Evolutionary conservation across 2,329 filamentous ascomycete genomes (phyloP), one percentile per base, ranked within the genome.

Genomic region (Phialophora expanda): DNA sequence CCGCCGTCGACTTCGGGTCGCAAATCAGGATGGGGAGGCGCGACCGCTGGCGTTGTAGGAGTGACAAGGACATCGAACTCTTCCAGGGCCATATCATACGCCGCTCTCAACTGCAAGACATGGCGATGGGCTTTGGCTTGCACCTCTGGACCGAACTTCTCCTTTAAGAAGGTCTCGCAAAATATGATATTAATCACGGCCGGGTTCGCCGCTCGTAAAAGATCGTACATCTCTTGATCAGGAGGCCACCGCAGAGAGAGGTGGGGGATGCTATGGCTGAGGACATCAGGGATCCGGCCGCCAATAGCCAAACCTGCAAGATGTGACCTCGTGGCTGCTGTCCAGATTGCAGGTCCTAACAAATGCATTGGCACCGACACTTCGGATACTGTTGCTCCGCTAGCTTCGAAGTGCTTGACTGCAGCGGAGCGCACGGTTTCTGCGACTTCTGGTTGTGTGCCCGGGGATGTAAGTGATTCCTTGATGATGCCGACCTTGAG

Each of bases 51-150:
- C 30, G 79, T 81, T 7, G 80, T 78, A 0, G 83, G 83, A 62
- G 81, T 81, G 50, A 85, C 69, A 9, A 85, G 73, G 4, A 85
- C 77, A 68, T 85, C 83, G n/a, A 80, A 75, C 0, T 77, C 71
- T 26, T 74, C 72, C 7, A 85, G 71, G 0, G 77, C 81, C 12
- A 69, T 66, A 69, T 85, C 82, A 70, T 85, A 85, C 3, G 80
- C 81, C 4, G 78, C 80, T 2, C 81, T 76, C 26, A 85, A 74
- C 71, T 83, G 74, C 56, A 79, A 78, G 0, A 80, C 79, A 62
- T 83, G 80, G 50, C 78, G 77, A 65, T 83, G 76, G 0, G 81
- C 81, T 73, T 84, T 84, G 38, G 77, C 78, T 38, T 80, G 76
- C 8, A 78, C 72, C 5, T 69, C 68, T 2, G 74, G 67, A 0